These are phyloP conservation scores for Aspergillus pseudoterreus DNA, from an alignment of 2,329 filamentous ascomycete genomes.

Conservation along the genomic window DNA sequence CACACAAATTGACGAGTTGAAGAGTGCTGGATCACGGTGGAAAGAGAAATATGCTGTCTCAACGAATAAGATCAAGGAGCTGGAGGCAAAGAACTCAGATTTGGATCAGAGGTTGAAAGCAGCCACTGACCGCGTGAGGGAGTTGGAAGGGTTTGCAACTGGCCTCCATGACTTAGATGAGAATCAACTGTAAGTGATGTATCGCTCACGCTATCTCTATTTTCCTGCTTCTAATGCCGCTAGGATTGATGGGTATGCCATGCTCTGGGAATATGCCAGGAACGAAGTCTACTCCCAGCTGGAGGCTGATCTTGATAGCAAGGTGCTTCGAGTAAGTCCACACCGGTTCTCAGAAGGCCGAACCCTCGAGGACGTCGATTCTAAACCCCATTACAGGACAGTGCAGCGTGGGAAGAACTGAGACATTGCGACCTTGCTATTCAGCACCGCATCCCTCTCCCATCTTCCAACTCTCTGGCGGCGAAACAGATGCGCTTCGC, in stretches of 20 bases:
- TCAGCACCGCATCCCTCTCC: constrained; percentile 23
- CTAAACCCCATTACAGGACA: constrained; percentile 2
- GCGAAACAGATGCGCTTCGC: constrained; percentile 34
- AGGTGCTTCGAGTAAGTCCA: neutral
- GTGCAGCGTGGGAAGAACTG: constrained; percentile 3
- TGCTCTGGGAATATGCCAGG: constrained; percentile 2
- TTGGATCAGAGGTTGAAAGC: neutral
- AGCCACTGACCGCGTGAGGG: neutral
- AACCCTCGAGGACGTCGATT: neutral
- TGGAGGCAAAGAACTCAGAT: neutral
- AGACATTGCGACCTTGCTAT: constrained; percentile 1
- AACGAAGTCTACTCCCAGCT: neutral
- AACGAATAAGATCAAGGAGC: neutral
- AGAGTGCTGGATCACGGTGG: neutral
- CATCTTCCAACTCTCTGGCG: constrained; percentile 23
- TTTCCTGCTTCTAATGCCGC: neutral
- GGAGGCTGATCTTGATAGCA: neutral
- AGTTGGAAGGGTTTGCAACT: neutral
- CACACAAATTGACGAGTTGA: constrained; percentile 1
- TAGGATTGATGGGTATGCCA: neutral
- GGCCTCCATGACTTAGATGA: neutral
- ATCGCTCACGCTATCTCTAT: neutral
- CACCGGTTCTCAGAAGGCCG: neutral
- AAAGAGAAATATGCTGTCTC: neutral
- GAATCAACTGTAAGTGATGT: neutral